Conservation (phyloP, 2,329 filamentous ascomycete species). For the Huntiella decipiens region DNA sequence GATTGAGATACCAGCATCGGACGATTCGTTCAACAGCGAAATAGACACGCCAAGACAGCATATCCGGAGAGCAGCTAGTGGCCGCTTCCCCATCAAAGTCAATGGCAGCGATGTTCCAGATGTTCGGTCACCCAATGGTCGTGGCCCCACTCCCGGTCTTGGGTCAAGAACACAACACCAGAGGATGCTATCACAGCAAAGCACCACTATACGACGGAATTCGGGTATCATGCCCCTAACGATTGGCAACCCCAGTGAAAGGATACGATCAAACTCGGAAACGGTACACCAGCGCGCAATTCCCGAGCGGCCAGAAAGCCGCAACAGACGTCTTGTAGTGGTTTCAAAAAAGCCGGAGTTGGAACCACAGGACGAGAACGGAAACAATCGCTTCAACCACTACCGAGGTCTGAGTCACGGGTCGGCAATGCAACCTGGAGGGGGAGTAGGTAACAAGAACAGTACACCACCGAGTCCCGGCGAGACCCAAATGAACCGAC, state of each 20-base stretch:
- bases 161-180: slow-evolving; percentile 60
- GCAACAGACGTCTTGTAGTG: slow-evolving; percentile 44
- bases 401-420: slow-evolving; percentile 48
- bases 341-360: slow-evolving; percentile 43
- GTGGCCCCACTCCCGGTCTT: slow-evolving; percentile 44
- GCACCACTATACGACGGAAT: slow-evolving; percentile 41
- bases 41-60: slow-evolving; percentile 61
- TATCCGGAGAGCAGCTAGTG: slow-evolving; percentile 41
- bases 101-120: slow-evolving; percentile 53
- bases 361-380: slow-evolving; percentile 40
- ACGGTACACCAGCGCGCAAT: slow-evolving; percentile 29
- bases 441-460: slow-evolving; percentile 18
- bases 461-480: slow-evolving; percentile 42
- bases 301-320: slow-evolving; percentile 32
- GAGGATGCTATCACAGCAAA: slow-evolving; percentile 53
- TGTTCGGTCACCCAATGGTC: slow-evolving; percentile 43
- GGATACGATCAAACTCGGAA: slow-evolving; percentile 46
- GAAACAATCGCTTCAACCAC: slow-evolving; percentile 44
- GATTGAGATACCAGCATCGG: slow-evolving; percentile 34
- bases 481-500: slow-evolving; percentile 36
- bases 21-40: slow-evolving; percentile 50
- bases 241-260: slow-evolving; percentile 50
- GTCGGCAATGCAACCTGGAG: slow-evolving; percentile 43
- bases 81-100: slow-evolving; percentile 50
- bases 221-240: slow-evolving; percentile 47